Evolutionary conservation across 2,329 filamentous ascomycete species (phyloP).

Genomic region (Trichoderma atroviride): DNA sequence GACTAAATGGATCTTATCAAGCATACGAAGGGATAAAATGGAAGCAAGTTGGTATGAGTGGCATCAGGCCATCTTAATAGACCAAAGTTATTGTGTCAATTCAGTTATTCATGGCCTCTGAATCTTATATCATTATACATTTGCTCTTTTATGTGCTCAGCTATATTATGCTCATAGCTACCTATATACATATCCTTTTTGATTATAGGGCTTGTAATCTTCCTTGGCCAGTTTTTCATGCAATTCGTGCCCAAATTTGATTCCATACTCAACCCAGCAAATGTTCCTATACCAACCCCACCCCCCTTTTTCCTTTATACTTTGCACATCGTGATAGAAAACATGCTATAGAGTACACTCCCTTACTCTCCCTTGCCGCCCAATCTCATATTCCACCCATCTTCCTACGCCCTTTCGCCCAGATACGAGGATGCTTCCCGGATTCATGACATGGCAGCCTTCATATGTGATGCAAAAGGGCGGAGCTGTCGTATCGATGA

Average conservation of each 20-base stretch:
- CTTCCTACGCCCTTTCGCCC: conserved; percentile 69
- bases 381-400: conserved; percentile 87
- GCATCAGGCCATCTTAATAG: neutral
- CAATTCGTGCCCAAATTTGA: neutral
- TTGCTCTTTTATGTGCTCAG: neutral
- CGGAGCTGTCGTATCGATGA: conserved; percentile 80
- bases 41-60: neutral
- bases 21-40: conserved; percentile 4
- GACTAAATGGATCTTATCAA: neutral
- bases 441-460: conserved; percentile 95
- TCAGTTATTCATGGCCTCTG: neutral
- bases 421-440: conserved; percentile 72
- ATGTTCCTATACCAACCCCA: neutral
- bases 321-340: neutral
- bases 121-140: neutral
- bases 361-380: conserved; percentile 62
- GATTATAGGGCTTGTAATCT: neutral
- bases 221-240: neutral
- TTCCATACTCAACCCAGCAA: neutral
- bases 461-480: conserved; percentile 90
- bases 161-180: neutral
- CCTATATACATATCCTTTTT: neutral
- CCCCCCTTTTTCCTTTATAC: neutral
- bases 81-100: neutral
- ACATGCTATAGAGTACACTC: conserved; percentile 59